Evolutionary conservation across 2,329 filamentous ascomycete genomes (phyloP).

Genomic region (Thyridium curvatum): DNA sequence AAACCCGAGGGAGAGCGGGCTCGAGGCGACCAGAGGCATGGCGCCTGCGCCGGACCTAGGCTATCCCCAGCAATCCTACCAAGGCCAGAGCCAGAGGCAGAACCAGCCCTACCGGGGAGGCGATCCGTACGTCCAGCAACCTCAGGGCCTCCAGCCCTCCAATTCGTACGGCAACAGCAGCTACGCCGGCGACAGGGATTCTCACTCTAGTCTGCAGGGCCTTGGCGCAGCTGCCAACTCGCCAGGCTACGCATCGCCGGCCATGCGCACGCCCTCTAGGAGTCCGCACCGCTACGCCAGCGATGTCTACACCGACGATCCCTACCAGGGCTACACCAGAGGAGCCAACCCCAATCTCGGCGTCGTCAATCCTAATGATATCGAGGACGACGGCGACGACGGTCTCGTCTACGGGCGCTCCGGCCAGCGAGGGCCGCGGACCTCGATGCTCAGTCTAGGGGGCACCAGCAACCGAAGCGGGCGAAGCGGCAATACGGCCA

Average conservation of each 20-base stretch:
- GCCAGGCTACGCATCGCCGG: slow-evolving; percentile 26
- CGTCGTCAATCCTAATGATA: slow-evolving; percentile 69
- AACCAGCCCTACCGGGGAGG: slow-evolving; percentile 8
- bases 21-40: slow-evolving; percentile 49
- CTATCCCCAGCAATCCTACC: slow-evolving; percentile 18
- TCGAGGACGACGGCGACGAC: slow-evolving; percentile 85
- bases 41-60: slow-evolving; percentile 7
- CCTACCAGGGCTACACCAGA: slow-evolving; percentile 55
- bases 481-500: slow-evolving; percentile 26
- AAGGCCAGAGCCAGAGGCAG: slow-evolving; percentile 12
- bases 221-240: slow-evolving; percentile 24
- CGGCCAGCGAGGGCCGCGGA: slow-evolving; percentile 32
- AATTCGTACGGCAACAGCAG: slow-evolving; percentile 9
- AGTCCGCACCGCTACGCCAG: slow-evolving; percentile 38
- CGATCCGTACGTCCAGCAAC: slow-evolving; percentile 9
- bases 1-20: slow-evolving; percentile 57
- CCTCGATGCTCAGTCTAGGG: slow-evolving; percentile 54
- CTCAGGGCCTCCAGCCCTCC: slow-evolving; percentile 9
- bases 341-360: slow-evolving; percentile 44
- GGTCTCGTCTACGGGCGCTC: slow-evolving; percentile 53
- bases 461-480: slow-evolving; percentile 34
- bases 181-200: slow-evolving; percentile 26
- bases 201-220: slow-evolving; percentile 34
- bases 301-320: slow-evolving; percentile 54
- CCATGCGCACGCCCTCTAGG: slow-evolving; percentile 33